Evolutionary conservation across 140 eudicot species (phyloP).

Genomic region (Eryngium alpinum): DNA sequence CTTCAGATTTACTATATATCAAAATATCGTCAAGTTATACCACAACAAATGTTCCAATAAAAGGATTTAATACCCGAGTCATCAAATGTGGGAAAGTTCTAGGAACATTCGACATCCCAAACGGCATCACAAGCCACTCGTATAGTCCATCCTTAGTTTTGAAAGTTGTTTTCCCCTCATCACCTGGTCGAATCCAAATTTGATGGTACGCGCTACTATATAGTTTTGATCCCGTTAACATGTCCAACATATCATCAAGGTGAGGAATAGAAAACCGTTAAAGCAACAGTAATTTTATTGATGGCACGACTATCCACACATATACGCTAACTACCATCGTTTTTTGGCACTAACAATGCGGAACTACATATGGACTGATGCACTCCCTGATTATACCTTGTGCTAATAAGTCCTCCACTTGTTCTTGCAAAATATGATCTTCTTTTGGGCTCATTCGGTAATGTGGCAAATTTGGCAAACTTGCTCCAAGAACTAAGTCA

Average conservation of each 20-base stretch:
- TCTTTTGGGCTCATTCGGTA: conserved; percentile 9
- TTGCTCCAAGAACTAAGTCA: no score
- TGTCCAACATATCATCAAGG: conserved; percentile 11
- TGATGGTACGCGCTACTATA: conserved; percentile 18
- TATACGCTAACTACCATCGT: conserved; percentile 15
- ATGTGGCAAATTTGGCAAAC: conserved; percentile 12
- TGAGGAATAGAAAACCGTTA: conserved; percentile 19
- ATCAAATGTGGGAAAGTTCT: conserved; percentile 9
- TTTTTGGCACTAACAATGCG: not conserved
- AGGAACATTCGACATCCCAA: conserved; percentile 13
- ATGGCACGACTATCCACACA: conserved; percentile 18
- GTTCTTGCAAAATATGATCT: not conserved
- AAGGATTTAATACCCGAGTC: not conserved
- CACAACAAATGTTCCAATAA: no score
- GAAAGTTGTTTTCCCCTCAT: conserved; percentile 17
- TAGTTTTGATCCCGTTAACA: no score
- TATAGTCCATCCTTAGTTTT: conserved; percentile 12
- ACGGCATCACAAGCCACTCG: conserved; percentile 25
- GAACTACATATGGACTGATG: conserved; percentile 5
- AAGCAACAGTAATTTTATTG: conserved; percentile 12
- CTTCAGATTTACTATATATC: no score
- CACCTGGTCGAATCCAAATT: conserved; percentile 9
- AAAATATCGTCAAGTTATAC: no score
- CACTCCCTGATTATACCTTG: not conserved
- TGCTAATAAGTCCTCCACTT: not conserved